phyloP scores from a whole-genome alignment of 2,329 filamentous ascomycete genomes.

The Tolypocladium sp. region DNA sequence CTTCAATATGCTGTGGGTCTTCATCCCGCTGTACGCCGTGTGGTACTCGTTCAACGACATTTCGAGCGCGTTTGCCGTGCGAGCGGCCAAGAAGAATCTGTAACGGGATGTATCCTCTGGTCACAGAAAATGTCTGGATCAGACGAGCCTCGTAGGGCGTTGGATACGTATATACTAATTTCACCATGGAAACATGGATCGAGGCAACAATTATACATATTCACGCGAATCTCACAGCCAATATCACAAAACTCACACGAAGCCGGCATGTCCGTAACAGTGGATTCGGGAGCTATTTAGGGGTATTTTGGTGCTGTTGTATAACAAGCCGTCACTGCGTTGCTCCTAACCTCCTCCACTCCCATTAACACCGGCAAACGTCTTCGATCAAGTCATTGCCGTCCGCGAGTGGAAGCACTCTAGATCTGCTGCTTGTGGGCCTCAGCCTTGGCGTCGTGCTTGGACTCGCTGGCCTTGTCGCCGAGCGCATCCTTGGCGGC shows the following conservation, averaged over 20 bases:
- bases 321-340: neutral
- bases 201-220: neutral
- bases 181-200: neutral
- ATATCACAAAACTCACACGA: too few relatives aligned
- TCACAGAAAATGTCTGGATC: neutral
- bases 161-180: neutral
- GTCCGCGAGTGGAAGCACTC: neutral
- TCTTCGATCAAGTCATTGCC: neutral
- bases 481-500: slow-evolving; percentile 39
- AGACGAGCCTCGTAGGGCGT: neutral
- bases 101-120: slow-evolving; percentile 2
- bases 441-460: slow-evolving; percentile 29
- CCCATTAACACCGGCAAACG: neutral
- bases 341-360: neutral
- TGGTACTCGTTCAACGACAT: slow-evolving; percentile 48
- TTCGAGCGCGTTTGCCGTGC: slow-evolving; percentile 36
- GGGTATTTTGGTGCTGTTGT: slow-evolving; percentile 4
- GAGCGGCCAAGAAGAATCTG: slow-evolving; percentile 19
- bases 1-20: slow-evolving; percentile 62
- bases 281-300: slow-evolving; percentile 4
- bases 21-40: slow-evolving; percentile 50
- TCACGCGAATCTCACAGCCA: neutral
- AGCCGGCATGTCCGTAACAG: neutral
- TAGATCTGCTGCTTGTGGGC: slow-evolving; percentile 33
- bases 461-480: slow-evolving; percentile 35